A percentile compares a stretch with the other conserved stretches of the same genome.
Evolutionary conservation across 164 flowering plant species (phyloP).

Genomic region (Stephania japonica): DNA sequence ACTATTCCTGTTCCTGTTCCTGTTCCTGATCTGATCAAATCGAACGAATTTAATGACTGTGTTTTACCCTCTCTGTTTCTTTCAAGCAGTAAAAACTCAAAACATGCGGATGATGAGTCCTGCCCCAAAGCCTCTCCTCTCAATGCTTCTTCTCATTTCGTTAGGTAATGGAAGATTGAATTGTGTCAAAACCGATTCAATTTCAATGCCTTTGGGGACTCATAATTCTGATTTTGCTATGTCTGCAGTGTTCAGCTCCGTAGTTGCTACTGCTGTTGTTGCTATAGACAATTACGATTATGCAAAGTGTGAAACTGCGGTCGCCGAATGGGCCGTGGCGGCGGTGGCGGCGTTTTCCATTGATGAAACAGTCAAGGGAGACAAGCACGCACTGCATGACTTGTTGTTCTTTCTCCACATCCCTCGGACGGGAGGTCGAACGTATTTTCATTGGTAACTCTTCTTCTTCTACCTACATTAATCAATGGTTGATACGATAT

Average conservation of each 20-base stretch:
- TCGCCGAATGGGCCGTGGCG: conserved; percentile 55
- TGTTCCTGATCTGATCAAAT: not conserved
- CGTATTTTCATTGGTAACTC: conserved; percentile 82
- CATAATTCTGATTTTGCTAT: not conserved
- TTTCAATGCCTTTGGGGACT: not conserved
- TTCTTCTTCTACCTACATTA: not conserved
- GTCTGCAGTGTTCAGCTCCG: conserved; percentile 25
- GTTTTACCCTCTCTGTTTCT: not conserved
- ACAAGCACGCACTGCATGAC: conserved; percentile 59
- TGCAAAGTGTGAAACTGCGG: conserved; percentile 53
- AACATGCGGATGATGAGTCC: conserved; percentile 33
- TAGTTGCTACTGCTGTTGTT: conserved; percentile 17
- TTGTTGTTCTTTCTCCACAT: conserved; percentile 91
- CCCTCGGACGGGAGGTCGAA: conserved; percentile 95
- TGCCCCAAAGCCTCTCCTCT: conserved; percentile 18
- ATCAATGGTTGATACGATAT: too few relatives aligned
- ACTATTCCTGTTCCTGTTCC: not conserved
- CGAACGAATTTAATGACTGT: too few relatives aligned
- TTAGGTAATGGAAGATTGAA: conserved; percentile 38
- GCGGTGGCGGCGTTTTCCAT: conserved; percentile 50
- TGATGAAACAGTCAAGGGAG: conserved; percentile 39
- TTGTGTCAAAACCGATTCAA: too few relatives aligned
- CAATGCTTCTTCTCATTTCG: conserved; percentile 34
- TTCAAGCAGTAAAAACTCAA: conserved; percentile 12
- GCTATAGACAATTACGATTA: conserved; percentile 42